These are phyloP conservation scores for Starmera dryadoides DNA, from an alignment of 805 yeast species.

Conservation along the genomic window DNA sequence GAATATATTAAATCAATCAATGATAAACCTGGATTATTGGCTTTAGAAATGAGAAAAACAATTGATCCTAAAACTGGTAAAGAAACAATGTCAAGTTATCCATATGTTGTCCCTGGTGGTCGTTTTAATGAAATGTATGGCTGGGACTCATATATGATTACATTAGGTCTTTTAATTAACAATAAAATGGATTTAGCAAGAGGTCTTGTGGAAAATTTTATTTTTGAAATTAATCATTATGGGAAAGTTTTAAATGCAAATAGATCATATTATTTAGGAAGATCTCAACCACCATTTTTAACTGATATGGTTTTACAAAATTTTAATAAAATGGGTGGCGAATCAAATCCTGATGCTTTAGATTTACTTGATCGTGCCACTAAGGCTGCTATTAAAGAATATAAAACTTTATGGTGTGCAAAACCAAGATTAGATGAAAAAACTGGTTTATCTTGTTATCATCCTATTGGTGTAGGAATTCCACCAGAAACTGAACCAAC, in stretches of 20 bases:
- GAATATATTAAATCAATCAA: constrained; percentile 72
- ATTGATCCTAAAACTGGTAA: constrained; percentile 46
- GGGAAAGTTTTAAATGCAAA: constrained; percentile 94
- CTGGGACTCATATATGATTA: constrained; percentile 95
- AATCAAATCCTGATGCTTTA: constrained; percentile 38
- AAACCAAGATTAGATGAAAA: constrained; percentile 63
- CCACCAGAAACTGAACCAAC: constrained; percentile 95
- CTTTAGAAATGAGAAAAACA: constrained; percentile 60
- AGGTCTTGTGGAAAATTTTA: constrained; percentile 89
- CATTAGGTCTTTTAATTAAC: constrained; percentile 71
- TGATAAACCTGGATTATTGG: constrained; percentile 77
- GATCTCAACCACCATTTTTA: constrained; percentile 95
- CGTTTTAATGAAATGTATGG: constrained; percentile 95
- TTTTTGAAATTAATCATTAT: constrained; percentile 82
- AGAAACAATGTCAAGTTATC: constrained; percentile 52
- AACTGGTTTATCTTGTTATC: constrained; percentile 83
- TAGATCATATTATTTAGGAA: constrained; percentile 79
- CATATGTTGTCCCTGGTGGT: constrained; percentile 96
- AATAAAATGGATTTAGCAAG: constrained; percentile 62
- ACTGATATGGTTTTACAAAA: constrained; percentile 85
- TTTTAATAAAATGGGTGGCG: constrained; percentile 49
- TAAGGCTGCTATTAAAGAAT: constrained; percentile 80
- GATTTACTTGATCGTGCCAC: constrained; percentile 61
- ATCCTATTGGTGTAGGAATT: constrained; percentile 86
- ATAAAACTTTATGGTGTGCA: constrained; percentile 70